These are phyloP conservation scores for Suaeda aralocaspica DNA, from an alignment of 148 eudicot genomes.

Conservation along the genomic window DNA sequence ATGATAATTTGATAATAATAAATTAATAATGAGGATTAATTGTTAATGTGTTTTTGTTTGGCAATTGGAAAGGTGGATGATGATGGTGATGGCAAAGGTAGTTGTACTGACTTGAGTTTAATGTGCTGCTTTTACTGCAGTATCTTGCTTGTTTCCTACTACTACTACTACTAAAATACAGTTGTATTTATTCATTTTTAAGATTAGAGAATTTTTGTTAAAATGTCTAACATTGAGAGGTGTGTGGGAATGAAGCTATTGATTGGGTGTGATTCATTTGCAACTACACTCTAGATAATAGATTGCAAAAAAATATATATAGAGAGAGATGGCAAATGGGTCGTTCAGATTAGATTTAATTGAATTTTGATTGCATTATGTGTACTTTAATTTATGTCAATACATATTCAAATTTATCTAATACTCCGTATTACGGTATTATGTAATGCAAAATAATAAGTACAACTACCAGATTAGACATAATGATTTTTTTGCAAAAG, in stretches of 20 bases:
- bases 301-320: too few species aligned
- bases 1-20: neutral
- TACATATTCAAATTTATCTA: too few species aligned
- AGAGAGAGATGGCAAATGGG: too few species aligned
- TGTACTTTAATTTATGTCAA: too few species aligned
- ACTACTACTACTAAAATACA: neutral
- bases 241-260: neutral
- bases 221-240: neutral
- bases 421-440: too few species aligned
- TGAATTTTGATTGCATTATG: too few species aligned
- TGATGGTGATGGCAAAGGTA: neutral
- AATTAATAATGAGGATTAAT: neutral
- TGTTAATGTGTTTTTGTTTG: neutral
- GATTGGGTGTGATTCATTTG: neutral
- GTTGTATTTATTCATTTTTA: too few species aligned
- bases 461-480: too few species aligned
- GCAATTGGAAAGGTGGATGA: neutral
- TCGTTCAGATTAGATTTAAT: too few species aligned
- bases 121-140: constrained; percentile 2
- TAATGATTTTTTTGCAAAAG: too few species aligned
- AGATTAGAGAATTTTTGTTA: constrained; percentile 19
- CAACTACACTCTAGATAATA: neutral
- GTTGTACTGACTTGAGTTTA: neutral
- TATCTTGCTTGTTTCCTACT: neutral
- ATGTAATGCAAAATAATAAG: too few species aligned